phyloP scores from a whole-genome alignment of 768 basidiomycete genomes.

The Dioszegia aurantiaca region DNA sequence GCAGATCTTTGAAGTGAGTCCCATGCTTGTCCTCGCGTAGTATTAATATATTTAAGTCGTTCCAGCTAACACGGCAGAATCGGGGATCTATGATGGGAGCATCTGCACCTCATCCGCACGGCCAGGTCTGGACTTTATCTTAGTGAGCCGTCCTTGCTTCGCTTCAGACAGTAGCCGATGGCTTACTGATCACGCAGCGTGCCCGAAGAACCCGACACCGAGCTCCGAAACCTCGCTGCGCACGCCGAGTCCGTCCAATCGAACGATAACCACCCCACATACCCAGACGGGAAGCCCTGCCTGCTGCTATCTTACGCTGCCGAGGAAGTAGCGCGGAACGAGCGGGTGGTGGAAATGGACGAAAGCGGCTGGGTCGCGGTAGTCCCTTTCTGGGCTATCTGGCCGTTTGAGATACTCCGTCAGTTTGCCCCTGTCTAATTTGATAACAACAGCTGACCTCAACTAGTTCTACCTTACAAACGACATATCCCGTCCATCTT shows the following conservation, averaged over 20 bases:
- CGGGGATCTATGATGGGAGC: constrained; percentile 95
- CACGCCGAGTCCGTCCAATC: constrained; percentile 56
- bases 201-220: constrained; percentile 57
- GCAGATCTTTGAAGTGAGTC: constrained; percentile 80
- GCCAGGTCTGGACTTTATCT: constrained; percentile 69
- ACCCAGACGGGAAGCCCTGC: constrained; percentile 62
- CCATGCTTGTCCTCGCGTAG: neutral
- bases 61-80: no score
- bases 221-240: constrained; percentile 57
- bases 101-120: constrained; percentile 90
- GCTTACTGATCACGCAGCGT: no score
- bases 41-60: no score
- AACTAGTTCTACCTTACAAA: constrained; percentile 69
- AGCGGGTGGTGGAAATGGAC: constrained; percentile 60
- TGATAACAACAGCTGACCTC: neutral
- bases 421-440: neutral
- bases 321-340: constrained; percentile 60
- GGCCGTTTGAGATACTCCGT: constrained; percentile 74
- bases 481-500: constrained; percentile 73
- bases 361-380: constrained; percentile 71
- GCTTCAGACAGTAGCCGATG: no score
- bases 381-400: constrained; percentile 93
- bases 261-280: constrained; percentile 54
- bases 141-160: constrained; percentile 14
- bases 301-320: constrained; percentile 77